Conservation (phyloP, 495 filamentous ascomycete species). For the Sordaria brevicollis region DNA sequence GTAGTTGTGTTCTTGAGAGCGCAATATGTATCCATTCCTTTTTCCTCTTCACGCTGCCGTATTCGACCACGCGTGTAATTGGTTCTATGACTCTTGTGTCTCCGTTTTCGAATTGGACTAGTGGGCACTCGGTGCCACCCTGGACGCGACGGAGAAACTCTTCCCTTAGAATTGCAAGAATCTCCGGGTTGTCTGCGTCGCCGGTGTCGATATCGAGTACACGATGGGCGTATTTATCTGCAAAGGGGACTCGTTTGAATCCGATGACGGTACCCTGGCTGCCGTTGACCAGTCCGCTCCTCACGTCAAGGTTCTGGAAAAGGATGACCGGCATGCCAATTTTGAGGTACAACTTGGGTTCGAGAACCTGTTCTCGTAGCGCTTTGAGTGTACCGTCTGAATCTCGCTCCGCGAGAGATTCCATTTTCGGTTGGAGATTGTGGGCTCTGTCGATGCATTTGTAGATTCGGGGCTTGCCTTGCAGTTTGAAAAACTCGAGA, state of each 20-base stretch:
- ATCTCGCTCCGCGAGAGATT: conserved; percentile 49
- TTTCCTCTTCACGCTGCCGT: too few relatives aligned
- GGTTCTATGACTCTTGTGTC: neutral
- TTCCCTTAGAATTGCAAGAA: conserved; percentile 17
- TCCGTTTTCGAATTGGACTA: neutral
- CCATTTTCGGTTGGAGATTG: conserved; percentile 51
- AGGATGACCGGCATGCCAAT: conserved; percentile 87
- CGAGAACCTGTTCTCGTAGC: conserved; percentile 42
- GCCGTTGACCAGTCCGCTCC: conserved; percentile 73
- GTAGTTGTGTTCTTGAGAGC: conserved; percentile 72
- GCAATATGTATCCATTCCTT: conserved; percentile 38
- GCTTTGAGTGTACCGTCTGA: conserved; percentile 57
- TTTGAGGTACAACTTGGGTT: conserved; percentile 54
- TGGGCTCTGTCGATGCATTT: conserved; percentile 56
- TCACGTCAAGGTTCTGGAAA: conserved; percentile 77
- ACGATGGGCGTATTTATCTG: neutral
- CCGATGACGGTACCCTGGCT: conserved; percentile 73
- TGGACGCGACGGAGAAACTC: neutral
- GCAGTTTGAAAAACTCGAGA: conserved; percentile 25
- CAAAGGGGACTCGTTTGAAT: conserved; percentile 40
- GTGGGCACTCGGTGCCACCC: conserved; percentile 11
- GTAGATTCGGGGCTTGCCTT: conserved; percentile 40
- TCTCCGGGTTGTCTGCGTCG: conserved; percentile 45
- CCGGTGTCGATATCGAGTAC: neutral
- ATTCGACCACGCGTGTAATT: conserved; percentile 24